phyloP scores from a whole-genome alignment of 768 basidiomycete genomes.

The Fistulinella prunicolor region DNA sequence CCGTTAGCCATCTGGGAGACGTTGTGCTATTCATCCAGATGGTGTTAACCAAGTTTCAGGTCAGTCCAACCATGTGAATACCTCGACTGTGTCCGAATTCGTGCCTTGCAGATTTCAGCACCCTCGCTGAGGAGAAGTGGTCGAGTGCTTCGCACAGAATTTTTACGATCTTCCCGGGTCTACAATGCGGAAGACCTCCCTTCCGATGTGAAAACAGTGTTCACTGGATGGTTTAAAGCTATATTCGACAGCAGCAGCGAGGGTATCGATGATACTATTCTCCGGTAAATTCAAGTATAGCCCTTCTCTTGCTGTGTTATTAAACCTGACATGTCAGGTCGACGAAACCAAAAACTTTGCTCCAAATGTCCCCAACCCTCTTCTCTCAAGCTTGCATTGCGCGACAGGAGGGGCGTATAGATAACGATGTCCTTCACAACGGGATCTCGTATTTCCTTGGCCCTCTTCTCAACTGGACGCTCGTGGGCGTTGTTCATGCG shows the following conservation, averaged over 20 bases:
- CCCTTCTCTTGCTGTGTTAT: neutral
- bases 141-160: slow-evolving; percentile 47
- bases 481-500: slow-evolving; percentile 67
- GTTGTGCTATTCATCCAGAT: slow-evolving; percentile 75
- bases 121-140: slow-evolving; percentile 45
- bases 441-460: slow-evolving; percentile 77
- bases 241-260: slow-evolving; percentile 75
- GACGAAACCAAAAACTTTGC: slow-evolving; percentile 64
- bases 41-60: slow-evolving; percentile 63
- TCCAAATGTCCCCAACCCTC: slow-evolving; percentile 65
- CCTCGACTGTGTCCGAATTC: neutral
- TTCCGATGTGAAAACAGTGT: slow-evolving; percentile 42
- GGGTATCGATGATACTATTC: slow-evolving; percentile 79
- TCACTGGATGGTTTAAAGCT: slow-evolving; percentile 68
- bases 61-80: slow-evolving; percentile 24
- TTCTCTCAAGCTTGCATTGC: slow-evolving; percentile 60
- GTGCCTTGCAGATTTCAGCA: slow-evolving; percentile 45
- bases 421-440: slow-evolving; percentile 64
- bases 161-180: slow-evolving; percentile 48
- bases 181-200: slow-evolving; percentile 41
- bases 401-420: slow-evolving; percentile 51
- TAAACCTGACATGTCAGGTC: slow-evolving; percentile 43
- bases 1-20: slow-evolving; percentile 72
- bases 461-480: slow-evolving; percentile 74
- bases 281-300: slow-evolving; percentile 43